These are phyloP conservation scores for Calonectria multiphialidica DNA, from an alignment of 2,329 filamentous ascomycete genomes.

Conservation along the genomic window DNA sequence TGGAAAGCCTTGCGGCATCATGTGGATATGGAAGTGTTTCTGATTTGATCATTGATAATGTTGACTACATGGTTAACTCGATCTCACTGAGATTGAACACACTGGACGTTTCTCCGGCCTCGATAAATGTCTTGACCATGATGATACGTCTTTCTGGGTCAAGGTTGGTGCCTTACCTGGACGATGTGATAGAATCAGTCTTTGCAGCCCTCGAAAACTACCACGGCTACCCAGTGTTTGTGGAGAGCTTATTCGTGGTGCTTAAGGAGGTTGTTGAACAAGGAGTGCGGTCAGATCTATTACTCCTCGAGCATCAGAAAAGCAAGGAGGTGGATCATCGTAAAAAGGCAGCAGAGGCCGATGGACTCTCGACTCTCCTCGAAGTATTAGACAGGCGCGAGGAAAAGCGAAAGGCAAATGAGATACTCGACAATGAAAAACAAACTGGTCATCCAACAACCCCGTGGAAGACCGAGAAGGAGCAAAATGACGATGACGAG, in stretches of 20 bases:
- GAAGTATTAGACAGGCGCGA: slow-evolving; percentile 71
- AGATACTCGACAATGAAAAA: slow-evolving; percentile 49
- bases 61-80: slow-evolving; percentile 96
- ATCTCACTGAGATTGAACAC: slow-evolving; percentile 90
- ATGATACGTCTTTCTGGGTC: slow-evolving; percentile 92
- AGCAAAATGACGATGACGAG: slow-evolving; percentile 49
- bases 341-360: slow-evolving; percentile 49
- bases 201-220: slow-evolving; percentile 95
- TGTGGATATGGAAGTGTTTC: slow-evolving; percentile 83
- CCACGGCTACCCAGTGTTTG: slow-evolving; percentile 89
- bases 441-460: slow-evolving; percentile 47
- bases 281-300: slow-evolving; percentile 71
- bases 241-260: slow-evolving; percentile 87
- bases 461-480: slow-evolving; percentile 54
- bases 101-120: slow-evolving; percentile 91
- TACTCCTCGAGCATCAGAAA: slow-evolving; percentile 59
- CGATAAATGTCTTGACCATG: slow-evolving; percentile 91
- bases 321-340: slow-evolving; percentile 54
- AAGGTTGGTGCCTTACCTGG: slow-evolving; percentile 84
- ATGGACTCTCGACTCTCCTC: slow-evolving; percentile 59
- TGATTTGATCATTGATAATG: slow-evolving; percentile 87
- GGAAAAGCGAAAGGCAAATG: slow-evolving; percentile 59
- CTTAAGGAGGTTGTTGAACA: slow-evolving; percentile 87
- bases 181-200: slow-evolving; percentile 91
- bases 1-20: slow-evolving; percentile 82